These are phyloP conservation scores for Ceratobasidium sp. DNA, from an alignment of 1,284 basidiomycete species.

Conservation along the genomic window DNA sequence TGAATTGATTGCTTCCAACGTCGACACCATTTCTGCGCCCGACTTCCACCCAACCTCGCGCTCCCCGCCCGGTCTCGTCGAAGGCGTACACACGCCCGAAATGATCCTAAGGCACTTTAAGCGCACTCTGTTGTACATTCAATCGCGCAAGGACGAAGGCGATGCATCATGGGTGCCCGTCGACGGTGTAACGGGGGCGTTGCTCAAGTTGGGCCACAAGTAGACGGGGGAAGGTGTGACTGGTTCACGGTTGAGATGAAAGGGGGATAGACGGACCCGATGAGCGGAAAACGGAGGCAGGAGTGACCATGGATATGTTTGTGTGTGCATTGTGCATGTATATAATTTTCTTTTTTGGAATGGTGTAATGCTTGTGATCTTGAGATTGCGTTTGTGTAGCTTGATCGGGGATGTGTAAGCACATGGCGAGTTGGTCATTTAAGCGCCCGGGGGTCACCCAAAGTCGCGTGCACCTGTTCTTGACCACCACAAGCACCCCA, in stretches of 20 bases:
- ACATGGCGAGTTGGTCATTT: not conserved
- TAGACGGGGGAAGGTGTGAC: conserved; percentile 7
- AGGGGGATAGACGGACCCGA: not conserved
- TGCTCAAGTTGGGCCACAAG: conserved; percentile 85
- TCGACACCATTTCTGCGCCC: conserved; percentile 85
- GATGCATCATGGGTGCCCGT: conserved; percentile 79
- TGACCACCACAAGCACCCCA: conserved; percentile 25
- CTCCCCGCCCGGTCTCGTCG: conserved; percentile 84
- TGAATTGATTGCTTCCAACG: conserved; percentile 90
- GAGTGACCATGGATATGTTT: conserved; percentile 19
- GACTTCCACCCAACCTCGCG: conserved; percentile 89
- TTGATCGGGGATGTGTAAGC: not conserved
- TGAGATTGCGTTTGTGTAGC: not conserved
- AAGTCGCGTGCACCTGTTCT: too few relatives aligned
- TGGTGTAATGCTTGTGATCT: conserved; percentile 24
- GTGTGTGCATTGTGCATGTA: conserved; percentile 23
- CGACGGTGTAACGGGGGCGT: conserved; percentile 81
- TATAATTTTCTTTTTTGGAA: conserved; percentile 26
- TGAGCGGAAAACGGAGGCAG: too few relatives aligned
- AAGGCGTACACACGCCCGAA: conserved; percentile 91
- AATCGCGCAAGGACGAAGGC: conserved; percentile 74
- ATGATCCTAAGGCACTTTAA: conserved; percentile 93
- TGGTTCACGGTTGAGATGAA: conserved; percentile 24
- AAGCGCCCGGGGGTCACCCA: not conserved
- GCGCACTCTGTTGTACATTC: conserved; percentile 89